A percentile compares a stretch with the other conserved stretches of the same genome.
Evolutionary conservation across 2,329 filamentous ascomycete species (phyloP).

Genomic region (Celoporthe dispersa): DNA sequence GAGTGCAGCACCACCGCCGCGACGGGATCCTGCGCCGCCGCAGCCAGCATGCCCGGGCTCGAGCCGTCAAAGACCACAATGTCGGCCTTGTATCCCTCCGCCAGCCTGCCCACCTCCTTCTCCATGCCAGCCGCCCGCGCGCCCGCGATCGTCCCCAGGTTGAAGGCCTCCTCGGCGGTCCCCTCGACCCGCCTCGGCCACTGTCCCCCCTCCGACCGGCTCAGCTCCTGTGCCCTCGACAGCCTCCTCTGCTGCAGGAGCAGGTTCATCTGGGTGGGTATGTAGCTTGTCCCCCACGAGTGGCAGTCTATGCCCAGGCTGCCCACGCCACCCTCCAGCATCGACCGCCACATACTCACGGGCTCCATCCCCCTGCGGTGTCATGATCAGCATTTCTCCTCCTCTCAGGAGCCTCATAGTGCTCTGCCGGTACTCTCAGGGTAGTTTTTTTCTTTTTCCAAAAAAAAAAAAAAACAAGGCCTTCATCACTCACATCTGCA

Average conservation of each 20-base stretch:
- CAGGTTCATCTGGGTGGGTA: slow-evolving; percentile 41
- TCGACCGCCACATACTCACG: slow-evolving; percentile 40
- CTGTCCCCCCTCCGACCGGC: slow-evolving; percentile 30
- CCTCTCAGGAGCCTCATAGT: background rate
- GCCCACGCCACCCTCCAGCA: slow-evolving; percentile 35
- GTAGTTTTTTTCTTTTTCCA: no score
- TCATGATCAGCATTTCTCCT: background rate
- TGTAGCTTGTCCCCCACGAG: slow-evolving; percentile 36
- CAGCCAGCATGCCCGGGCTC: slow-evolving; percentile 42
- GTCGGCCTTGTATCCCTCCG: slow-evolving; percentile 52
- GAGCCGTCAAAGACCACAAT: slow-evolving; percentile 50
- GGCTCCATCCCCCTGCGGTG: slow-evolving; percentile 39
- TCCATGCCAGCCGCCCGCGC: slow-evolving; percentile 48
- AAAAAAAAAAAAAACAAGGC: background rate
- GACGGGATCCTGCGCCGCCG: slow-evolving; percentile 46
- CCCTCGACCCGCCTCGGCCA: slow-evolving; percentile 37
- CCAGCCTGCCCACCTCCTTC: slow-evolving; percentile 48
- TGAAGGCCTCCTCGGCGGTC: slow-evolving; percentile 49
- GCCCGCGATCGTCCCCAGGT: slow-evolving; percentile 53
- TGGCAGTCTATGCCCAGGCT: slow-evolving; percentile 44
- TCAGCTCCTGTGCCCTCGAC: slow-evolving; percentile 37
- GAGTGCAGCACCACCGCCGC: slow-evolving; percentile 49
- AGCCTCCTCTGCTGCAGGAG: slow-evolving; percentile 39
- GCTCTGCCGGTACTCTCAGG: background rate
- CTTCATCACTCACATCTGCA: slow-evolving; percentile 48